Evolutionary conservation across 1,139 yeast species (phyloP), one percentile per base, ranked within the genome.

Genomic region (Nakaseomyces uthaithaninus): DNA sequence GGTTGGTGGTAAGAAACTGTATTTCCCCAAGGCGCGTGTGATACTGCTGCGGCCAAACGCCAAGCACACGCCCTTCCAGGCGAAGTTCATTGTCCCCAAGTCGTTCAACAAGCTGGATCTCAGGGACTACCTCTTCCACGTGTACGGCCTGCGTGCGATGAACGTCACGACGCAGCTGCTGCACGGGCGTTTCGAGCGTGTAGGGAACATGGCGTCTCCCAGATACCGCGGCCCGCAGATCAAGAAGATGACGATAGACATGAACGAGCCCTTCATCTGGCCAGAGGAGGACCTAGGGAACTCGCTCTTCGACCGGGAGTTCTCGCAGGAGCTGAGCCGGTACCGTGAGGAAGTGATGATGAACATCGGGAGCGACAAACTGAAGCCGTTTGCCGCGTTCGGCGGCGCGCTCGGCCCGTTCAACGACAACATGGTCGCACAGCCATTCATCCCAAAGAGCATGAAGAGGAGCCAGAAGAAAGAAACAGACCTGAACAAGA

Each of bases 221-320:
- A 77, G 95, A 54, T 75, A 79, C 62, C 76, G 95, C 64, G 68
- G 71, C 6, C 80, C 94, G 2, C 95, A 86, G 64, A 74, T 75
- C 52, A 89, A 89, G 68, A 86, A 87, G 64, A 89, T 89, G 96
- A 87, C 95, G 14, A 80, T 87, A 41, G 95, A 86, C 55, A 82
- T 89, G 91, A 77, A 76, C 42, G 86, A 86, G 49, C 96, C 97
- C 15, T 89, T 89, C 57, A 72, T 87, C 38, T 89, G 96, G 96
- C 97, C 97, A 3, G 80, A 73, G 37, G 77, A 79, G 52, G 72
- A 74, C 38, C 59, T 60, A 27, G 63, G 65, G 22, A 67, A 69
- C 49, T 54, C 54, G 31, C 52, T 60, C 34, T 61, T 65, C 61
- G 60, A 62, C 42, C 57, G 59, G 27, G 53, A 62, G 12, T 56